A percentile compares a stretch with the other conserved stretches of the same genome.
Conservation (phyloP, 2,329 filamentous ascomycete species). For the Hypoxylon sp. region DNA sequence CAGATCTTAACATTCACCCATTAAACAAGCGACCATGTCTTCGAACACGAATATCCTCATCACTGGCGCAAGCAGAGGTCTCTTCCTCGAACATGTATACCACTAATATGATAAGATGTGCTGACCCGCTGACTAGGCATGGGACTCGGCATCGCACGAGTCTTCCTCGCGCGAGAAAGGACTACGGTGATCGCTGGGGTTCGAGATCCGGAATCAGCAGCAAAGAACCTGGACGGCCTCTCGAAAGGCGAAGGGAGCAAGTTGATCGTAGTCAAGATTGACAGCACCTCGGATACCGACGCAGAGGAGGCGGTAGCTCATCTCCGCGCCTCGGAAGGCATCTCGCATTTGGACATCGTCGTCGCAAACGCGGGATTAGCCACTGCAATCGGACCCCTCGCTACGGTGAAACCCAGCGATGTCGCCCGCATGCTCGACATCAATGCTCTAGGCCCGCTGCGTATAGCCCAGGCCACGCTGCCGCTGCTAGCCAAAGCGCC, state of each 20-base stretch:
- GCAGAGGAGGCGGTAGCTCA: slow-evolving; percentile 42
- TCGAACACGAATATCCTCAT: not conserved
- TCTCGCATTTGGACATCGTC: slow-evolving; percentile 53
- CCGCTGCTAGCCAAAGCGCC: slow-evolving; percentile 20
- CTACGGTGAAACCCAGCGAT: slow-evolving; percentile 20
- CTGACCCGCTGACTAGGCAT: not conserved
- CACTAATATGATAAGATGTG: not conserved
- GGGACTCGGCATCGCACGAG: not conserved
- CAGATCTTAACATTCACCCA: too few species aligned
- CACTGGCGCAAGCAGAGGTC: slow-evolving; percentile 1
- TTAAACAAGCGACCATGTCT: not conserved
- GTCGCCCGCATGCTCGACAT: slow-evolving; percentile 21
- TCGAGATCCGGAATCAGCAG: slow-evolving; percentile 32
- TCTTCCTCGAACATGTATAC: not conserved
- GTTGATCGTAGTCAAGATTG: slow-evolving; percentile 50
- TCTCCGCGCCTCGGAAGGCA: slow-evolving; percentile 41
- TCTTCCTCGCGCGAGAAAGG: slow-evolving; percentile 50
- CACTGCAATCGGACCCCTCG: slow-evolving; percentile 22
- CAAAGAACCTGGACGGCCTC: slow-evolving; percentile 40
- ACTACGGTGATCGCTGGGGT: slow-evolving; percentile 52
- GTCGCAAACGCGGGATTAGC: slow-evolving; percentile 55
- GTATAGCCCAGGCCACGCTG: slow-evolving; percentile 23
- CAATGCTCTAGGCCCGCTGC: slow-evolving; percentile 22
- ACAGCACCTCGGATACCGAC: slow-evolving; percentile 44
- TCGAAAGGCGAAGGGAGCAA: slow-evolving; percentile 42